Base-by-base conservation (phyloP, 148 eudicot genomes). In the Salicornia ramosissima region DNA sequence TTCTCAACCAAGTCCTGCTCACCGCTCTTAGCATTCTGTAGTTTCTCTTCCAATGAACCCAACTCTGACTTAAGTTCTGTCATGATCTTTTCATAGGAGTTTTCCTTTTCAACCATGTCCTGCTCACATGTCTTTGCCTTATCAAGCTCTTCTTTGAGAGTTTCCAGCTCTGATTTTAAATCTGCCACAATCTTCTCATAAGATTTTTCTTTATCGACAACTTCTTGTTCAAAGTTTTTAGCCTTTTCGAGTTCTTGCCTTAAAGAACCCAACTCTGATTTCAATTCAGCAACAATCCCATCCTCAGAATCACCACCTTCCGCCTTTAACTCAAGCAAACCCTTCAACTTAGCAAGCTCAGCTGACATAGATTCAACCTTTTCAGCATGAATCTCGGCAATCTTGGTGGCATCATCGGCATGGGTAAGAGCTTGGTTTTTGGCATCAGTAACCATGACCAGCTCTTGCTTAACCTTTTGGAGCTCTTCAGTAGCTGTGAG, bases 361-460 rank as follows among this genome's bases (percentile, higher is more conserved):
- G 90, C 80, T 1, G 91, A 83, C 33, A 92, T 81, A 24, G 64
- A 59, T 56, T 82, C 92, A 43, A 80, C 91, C 71, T 90, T 88
- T 71, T 81, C 88, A 14, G 84, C 91, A 59, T 90, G 91, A 76
- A 77, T 80, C 79, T 90, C 94, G 10, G 96, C 96, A 75, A 88
- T 74, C 80, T 83, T 92, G 31, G 91, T 83, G 30, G 90, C 94
- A 75, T 92, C 98, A 53, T 92, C 96, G 29, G 96, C 98, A 83
- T 92, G 87, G 28, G 50, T 77, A 31, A 92, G 87, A 36, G 96
- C 96, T 80, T 82, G 87, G 69, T 86, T 83, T 74, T 90, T 90
- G 22, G 87, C 78, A 33, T 90, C 88, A 58, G 72, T 78, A 40
- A 77, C 83, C 83, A 82, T 78, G 54, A 82, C 77, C 40, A 90